Evolutionary conservation across 352 stramenopile species (phyloP), one percentile per base, ranked within the genome.

Genomic region (Phytophthora chlamydospora): DNA sequence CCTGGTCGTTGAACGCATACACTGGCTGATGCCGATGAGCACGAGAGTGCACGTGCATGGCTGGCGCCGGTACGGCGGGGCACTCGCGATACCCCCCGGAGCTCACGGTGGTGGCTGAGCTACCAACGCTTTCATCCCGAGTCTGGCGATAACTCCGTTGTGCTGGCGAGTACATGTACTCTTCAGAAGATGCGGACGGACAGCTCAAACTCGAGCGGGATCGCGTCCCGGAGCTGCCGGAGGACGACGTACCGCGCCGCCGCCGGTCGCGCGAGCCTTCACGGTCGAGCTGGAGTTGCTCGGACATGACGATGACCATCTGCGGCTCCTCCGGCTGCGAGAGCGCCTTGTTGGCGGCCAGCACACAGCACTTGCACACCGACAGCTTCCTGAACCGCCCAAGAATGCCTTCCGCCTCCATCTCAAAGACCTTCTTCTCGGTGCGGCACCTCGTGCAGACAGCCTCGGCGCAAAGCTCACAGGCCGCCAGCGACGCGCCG

Each of bases 401-500:
- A 6, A 65, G 10, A 14, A 66, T 55, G 9, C 41, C 42, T 38
- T 68, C 52, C 31, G 58, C 64, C 16, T 73, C 56, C 48, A 59
- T 58, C 32, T 73, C 48, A 10, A 78, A 84, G 13, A 80, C 44
- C 7, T 65, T 68, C 44, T 70, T 70, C 38, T 59, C 56, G n/a
- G 62, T 42, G 16, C 65, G 68, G 49, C 75, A 84, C 13, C 63
- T 59, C 3, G 52, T 32, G 48, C 75, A 84, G 17, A 68, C 54
- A 6, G 65, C 58, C 12, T 58, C 14, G 19, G 62, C 62, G 36
- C 71, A 84, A 7, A 77, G 39, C 3, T 71, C 58, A 8, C 75
- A 84, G 0, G 59, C 60, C 9, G 51, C 47, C 16, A 84, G 59
- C 3, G 66, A 41, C 10, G 45, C 51, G 13, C 65, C 51, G 29